Evolutionary conservation across 305 asterid genomes (phyloP).

Genomic region (Fraxinus dipetala): DNA sequence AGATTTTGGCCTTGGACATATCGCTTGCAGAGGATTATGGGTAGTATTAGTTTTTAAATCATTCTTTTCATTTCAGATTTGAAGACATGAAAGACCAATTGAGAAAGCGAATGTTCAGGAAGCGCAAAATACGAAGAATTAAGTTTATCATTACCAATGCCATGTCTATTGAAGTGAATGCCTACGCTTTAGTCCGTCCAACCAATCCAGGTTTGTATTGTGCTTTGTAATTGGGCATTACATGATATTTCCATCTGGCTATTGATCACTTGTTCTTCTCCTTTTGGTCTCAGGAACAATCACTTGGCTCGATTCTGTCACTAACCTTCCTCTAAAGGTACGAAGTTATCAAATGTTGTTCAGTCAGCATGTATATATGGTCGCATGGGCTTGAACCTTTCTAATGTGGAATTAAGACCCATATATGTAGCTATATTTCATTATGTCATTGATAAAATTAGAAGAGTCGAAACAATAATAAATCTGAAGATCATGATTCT

Average conservation of each 20-base stretch:
- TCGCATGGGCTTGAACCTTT: not conserved
- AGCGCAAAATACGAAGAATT: constrained; percentile 84
- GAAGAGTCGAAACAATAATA: constrained; percentile 2
- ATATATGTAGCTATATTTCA: too few species aligned
- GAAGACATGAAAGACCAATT: constrained; percentile 83
- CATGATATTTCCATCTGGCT: constrained; percentile 4
- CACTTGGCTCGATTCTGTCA: constrained; percentile 87
- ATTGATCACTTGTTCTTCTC: constrained; percentile 25
- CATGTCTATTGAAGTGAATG: constrained; percentile 65
- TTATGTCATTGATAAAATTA: constrained; percentile 5
- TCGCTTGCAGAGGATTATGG: not conserved
- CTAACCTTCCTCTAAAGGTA: constrained; percentile 85
- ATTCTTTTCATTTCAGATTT: constrained; percentile 48
- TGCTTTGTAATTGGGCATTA: constrained; percentile 9
- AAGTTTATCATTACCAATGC: constrained; percentile 63
- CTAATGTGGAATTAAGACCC: constrained; percentile 20
- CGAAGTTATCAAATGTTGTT: not conserved
- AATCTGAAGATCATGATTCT: constrained; percentile 24
- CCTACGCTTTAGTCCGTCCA: constrained; percentile 92
- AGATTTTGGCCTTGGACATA: not conserved
- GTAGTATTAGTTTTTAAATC: not conserved
- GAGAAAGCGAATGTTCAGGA: constrained; percentile 84
- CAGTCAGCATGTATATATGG: not conserved
- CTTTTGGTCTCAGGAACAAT: constrained; percentile 53
- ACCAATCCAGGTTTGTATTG: constrained; percentile 68